phyloP scores from a whole-genome alignment of 495 filamentous ascomycete species.

The Talaromyces thailandensis region DNA sequence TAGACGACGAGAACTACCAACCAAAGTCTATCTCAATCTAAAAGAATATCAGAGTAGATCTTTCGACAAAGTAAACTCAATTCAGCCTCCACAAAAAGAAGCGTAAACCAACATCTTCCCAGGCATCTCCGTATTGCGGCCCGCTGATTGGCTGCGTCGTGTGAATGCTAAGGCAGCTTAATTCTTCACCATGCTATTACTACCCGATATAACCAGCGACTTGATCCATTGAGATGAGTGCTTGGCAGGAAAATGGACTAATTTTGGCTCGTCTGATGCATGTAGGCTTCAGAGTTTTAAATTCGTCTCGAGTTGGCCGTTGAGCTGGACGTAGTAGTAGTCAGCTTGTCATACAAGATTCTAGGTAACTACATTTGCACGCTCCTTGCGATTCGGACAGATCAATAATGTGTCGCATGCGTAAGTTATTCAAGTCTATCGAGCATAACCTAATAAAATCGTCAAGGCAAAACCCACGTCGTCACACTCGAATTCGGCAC shows the following conservation, averaged over 20 bases:
- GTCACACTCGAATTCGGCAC: constrained; percentile 36
- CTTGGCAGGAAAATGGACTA: neutral
- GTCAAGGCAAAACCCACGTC: constrained; percentile 41
- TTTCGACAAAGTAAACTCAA: neutral
- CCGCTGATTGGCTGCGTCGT: neutral
- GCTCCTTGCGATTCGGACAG: neutral
- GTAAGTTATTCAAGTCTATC: neutral
- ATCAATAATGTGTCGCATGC: neutral
- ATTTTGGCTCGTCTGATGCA: neutral
- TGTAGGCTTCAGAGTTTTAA: neutral
- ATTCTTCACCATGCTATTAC: neutral
- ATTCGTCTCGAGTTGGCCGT: neutral
- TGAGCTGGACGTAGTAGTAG: neutral
- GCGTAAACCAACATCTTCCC: neutral
- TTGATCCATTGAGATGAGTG: neutral
- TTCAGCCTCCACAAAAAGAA: neutral
- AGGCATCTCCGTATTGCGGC: neutral
- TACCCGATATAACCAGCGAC: neutral
- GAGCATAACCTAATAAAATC: neutral
- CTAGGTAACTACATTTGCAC: neutral
- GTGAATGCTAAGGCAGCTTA: neutral
- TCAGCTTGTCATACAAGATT: neutral
- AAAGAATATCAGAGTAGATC: neutral
- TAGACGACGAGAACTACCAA: neutral
- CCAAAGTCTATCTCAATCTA: neutral